Conservation (phyloP, 2,329 filamentous ascomycete species). For the Mariannaea sp. region DNA sequence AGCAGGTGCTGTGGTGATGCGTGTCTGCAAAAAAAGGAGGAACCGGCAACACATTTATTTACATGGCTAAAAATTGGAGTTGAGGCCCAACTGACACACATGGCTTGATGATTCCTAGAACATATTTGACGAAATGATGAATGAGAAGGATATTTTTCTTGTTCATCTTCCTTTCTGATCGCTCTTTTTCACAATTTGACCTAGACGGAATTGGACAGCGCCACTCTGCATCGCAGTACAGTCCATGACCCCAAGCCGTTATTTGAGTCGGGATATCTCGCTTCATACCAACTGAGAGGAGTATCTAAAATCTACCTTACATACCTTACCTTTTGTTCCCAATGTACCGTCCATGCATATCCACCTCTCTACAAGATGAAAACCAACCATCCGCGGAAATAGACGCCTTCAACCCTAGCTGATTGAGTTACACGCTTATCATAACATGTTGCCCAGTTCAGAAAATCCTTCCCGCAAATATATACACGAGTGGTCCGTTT, state of each 20-base stretch:
- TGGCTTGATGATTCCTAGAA: background rate
- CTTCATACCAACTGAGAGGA: constrained; percentile 12
- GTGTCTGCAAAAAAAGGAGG: too few relatives aligned
- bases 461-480: background rate
- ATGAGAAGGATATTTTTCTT: background rate
- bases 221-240: background rate
- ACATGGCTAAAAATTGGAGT: background rate
- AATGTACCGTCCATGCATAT: background rate
- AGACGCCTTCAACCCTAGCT: background rate
- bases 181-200: too few relatives aligned
- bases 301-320: constrained; percentile 9
- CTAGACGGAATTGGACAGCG: background rate
- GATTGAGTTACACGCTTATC: background rate
- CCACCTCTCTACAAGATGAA: too few relatives aligned
- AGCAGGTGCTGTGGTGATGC: too few relatives aligned
- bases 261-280: background rate
- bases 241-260: background rate
- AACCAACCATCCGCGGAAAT: background rate
- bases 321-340: background rate
- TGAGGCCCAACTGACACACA: background rate
- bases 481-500: too few relatives aligned
- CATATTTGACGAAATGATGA: background rate
- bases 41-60: background rate
- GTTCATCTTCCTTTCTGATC: too few relatives aligned
- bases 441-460: background rate